A percentile compares a stretch with the other conserved stretches of the same genome.
phyloP scores from a whole-genome alignment of 1,284 basidiomycete genomes.

The Heterobasidion parviporum region DNA sequence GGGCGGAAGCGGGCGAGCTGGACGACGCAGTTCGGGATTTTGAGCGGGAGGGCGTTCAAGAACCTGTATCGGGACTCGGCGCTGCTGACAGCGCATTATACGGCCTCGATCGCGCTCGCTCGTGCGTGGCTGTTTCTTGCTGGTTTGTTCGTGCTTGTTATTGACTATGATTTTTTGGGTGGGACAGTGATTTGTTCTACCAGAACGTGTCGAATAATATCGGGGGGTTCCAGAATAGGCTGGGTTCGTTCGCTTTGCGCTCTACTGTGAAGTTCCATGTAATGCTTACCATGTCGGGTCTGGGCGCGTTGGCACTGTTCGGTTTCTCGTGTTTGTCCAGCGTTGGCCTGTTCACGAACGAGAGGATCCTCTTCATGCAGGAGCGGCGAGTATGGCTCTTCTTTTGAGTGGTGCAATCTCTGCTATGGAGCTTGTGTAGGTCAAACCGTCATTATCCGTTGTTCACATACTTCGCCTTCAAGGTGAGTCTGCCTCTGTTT shows the following conservation, averaged over 20 bases:
- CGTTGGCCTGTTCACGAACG: constrained; percentile 86
- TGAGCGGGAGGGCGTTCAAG: constrained; percentile 97
- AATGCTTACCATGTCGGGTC: not conserved
- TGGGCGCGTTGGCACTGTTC: constrained; percentile 88
- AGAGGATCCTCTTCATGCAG: constrained; percentile 92
- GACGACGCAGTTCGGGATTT: constrained; percentile 85
- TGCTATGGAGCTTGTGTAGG: constrained; percentile 27
- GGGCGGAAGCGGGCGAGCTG: constrained; percentile 78
- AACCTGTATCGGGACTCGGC: constrained; percentile 94
- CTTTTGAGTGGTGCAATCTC: not conserved
- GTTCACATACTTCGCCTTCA: constrained; percentile 92
- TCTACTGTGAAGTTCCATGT: too few species aligned
- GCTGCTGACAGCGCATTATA: constrained; percentile 85
- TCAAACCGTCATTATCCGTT: constrained; percentile 96
- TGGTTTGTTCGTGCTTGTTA: not conserved
- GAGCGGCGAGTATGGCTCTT: constrained; percentile 59
- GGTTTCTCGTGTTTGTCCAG: constrained; percentile 95
- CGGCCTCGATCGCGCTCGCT: constrained; percentile 77
- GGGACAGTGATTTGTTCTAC: constrained; percentile 68
- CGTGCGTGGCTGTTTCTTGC: constrained; percentile 39
- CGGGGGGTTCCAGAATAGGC: constrained; percentile 86
- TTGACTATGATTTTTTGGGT: not conserved
- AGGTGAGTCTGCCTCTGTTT: constrained; percentile 38
- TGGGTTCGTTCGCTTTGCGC: constrained; percentile 34
- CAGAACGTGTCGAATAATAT: constrained; percentile 84